Evolutionary conservation across 352 stramenopile species (phyloP), one percentile per base, ranked within the genome.

Genomic region (Albugo laibachii): DNA sequence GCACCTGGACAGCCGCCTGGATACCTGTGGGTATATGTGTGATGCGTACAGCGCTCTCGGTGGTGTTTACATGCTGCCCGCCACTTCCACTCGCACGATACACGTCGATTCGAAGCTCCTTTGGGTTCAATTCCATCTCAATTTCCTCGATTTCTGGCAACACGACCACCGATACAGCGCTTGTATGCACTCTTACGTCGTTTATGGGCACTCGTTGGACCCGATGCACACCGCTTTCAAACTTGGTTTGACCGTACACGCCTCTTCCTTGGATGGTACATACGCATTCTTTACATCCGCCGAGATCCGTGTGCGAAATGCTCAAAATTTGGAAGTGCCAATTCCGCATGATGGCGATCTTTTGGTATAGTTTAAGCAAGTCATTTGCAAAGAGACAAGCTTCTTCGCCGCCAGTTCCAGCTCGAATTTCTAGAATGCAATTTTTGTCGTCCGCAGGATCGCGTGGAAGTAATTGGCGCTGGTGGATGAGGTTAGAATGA

Each of bases 1-100:
- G 8, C 24, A 31, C 56, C 57, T 72, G 63, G 13, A 75, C 88
- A 13, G 62, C 63, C 0, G 79, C 80, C 15, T 83, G 73, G 36
- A 94, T 97, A 16, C 93, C 93, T 36, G 94, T 98, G 13, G 95
- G 95, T 53, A 97, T 84, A 58, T 99, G 95, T 14, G 95, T 87
- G 48, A 99, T 78, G 48, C 96, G 88, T 36, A 98, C 92, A 11
- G 91, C 93, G 42, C 87, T 97, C 57, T 99, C 94, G 8, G 92
- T 97, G 50, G 97, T 99, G 76, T 99, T 99, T n/a, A 99, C 94
- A 63, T 99, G 97, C 71, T 99, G 95, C 0, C 92, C 94, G 38
- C 95, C 95, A 37, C 93, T 91, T 39, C 95, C 95, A 48, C 92
- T 95, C 18, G 87, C 92, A 19, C 94, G 74, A 65, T 96, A 98